These are phyloP conservation scores for Silene vulgaris DNA, from an alignment of 179 eudicot species.

Conservation along the genomic window DNA sequence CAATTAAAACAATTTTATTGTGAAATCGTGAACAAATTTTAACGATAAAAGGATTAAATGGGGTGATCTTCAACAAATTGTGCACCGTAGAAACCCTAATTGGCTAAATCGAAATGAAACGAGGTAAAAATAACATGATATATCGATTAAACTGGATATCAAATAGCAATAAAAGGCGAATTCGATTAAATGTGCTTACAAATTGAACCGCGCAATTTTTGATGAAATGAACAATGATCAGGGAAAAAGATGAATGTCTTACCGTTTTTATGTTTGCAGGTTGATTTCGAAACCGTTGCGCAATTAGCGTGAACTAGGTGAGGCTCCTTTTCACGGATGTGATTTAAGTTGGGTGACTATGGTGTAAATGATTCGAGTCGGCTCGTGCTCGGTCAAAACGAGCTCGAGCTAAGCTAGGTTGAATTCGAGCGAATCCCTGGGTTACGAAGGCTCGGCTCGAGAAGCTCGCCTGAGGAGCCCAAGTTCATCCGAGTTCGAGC, in stretches of 20 bases:
- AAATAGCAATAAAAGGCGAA: not conserved
- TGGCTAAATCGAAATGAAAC: not conserved
- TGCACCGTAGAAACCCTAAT: constrained; percentile 1
- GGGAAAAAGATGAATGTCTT: not conserved
- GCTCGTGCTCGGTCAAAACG: too few species aligned
- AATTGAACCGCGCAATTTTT: not conserved
- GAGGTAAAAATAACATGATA: not conserved
- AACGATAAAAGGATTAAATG: not conserved
- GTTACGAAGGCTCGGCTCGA: too few species aligned
- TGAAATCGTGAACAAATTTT: not conserved
- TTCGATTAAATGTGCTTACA: not conserved
- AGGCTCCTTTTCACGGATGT: too few species aligned
- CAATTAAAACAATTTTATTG: not conserved
- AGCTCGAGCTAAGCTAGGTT: too few species aligned
- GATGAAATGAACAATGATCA: not conserved
- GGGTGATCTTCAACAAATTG: not conserved
- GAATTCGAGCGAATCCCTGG: too few species aligned
- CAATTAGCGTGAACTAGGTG: not conserved
- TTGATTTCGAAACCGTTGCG: not conserved
- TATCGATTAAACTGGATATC: not conserved
- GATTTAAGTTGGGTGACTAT: too few species aligned
- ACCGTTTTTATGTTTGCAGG: not conserved
- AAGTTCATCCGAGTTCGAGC: too few species aligned
- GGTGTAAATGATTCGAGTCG: too few species aligned
- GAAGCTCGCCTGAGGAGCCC: too few species aligned